Percentiles rank a stretch among this genome's conserved stretches.
Evolutionary conservation across 2,329 filamentous ascomycete genomes (phyloP).

Genomic region (Rhinocladiella similis): DNA sequence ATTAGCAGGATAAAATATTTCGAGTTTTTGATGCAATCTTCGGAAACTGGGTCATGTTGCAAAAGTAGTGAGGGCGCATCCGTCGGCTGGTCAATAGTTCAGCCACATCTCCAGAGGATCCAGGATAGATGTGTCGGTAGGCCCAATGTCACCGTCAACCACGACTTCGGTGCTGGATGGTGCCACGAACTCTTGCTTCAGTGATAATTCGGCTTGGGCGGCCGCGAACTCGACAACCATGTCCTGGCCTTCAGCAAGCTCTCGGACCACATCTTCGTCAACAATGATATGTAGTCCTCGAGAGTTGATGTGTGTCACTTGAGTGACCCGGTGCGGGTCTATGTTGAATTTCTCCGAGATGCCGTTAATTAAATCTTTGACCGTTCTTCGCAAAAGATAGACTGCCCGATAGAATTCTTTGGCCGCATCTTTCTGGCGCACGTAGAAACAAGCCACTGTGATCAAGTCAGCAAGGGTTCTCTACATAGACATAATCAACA

Average conservation of each 20-base stretch:
- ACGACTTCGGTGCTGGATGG: conserved; percentile 16
- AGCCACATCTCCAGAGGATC: conserved; percentile 32
- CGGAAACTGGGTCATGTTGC: conserved; percentile 8
- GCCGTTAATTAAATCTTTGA: conserved; percentile 70
- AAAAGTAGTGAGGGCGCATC: background rate
- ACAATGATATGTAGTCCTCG: conserved; percentile 80
- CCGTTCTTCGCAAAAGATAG: conserved; percentile 76
- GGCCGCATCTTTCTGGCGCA: conserved; percentile 56
- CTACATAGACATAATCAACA: conserved; percentile 31
- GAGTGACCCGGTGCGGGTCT: conserved; percentile 69
- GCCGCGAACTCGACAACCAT: conserved; percentile 74
- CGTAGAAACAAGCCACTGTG: conserved; percentile 83
- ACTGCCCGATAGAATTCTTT: conserved; percentile 75
- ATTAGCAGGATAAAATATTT: conserved; percentile 17
- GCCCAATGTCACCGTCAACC: conserved; percentile 26
- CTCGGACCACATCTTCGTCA: conserved; percentile 84
- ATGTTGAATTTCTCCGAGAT: conserved; percentile 80
- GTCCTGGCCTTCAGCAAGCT: conserved; percentile 86
- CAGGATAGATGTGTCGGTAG: conserved; percentile 18
- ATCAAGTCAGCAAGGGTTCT: conserved; percentile 34
- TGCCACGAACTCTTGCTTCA: conserved; percentile 25
- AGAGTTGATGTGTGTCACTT: conserved; percentile 70
- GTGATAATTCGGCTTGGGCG: conserved; percentile 43
- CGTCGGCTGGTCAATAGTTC: conserved; percentile 24
- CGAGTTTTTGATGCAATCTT: conserved; percentile 17